Base-by-base conservation (phyloP, 805 yeast genomes). In the Priceomyces castillae region DNA sequence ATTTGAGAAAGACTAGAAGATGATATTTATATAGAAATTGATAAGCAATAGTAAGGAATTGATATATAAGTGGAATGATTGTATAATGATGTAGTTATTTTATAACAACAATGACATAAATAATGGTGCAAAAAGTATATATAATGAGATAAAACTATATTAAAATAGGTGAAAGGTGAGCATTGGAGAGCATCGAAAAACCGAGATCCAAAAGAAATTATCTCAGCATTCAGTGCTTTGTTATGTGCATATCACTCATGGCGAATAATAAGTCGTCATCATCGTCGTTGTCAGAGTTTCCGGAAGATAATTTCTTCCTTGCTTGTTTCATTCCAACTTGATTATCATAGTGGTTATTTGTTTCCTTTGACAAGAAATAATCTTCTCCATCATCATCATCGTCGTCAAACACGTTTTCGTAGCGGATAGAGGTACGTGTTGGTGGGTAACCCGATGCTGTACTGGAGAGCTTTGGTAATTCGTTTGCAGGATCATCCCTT, bases 241-340 rank as follows among this genome's bases (percentile, higher is more conserved):
- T 62, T 12, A 76, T 56, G 54, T 77, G 79, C 87, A 83, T 82
- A 54, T 83, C 89, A 57, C 88, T 83, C 89, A 82, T 82, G 17
- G 86, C 77, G 59, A 82, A 82, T 37, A 82, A 62, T 44, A 84
- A 63, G 40, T 82, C 87, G 48, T 82, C 88, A 43, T 82, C 87
- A 18, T 65, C 70, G 20, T 62, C 64, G 14, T 60, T 61, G 30
- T 36, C 34, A 7, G 43, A n/a, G 25, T 42, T 42, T 22, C 39
- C 37, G n/a, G 37, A 30, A 15, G 41, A 33, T 22, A 34, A 34
- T 17, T 43, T 43, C 26, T 36, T 37, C 15, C 41, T 30, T 11
- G 31, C 14, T 11, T 9, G 18, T 28, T 18, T 36, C 3, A 22
- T 18, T 7, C 26, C 17, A 11, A 28, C 37, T 28, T 38, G 34